Evolutionary conservation across 805 yeast genomes (phyloP).

Genomic region (Yamadazyma takamatsuzukensis): DNA sequence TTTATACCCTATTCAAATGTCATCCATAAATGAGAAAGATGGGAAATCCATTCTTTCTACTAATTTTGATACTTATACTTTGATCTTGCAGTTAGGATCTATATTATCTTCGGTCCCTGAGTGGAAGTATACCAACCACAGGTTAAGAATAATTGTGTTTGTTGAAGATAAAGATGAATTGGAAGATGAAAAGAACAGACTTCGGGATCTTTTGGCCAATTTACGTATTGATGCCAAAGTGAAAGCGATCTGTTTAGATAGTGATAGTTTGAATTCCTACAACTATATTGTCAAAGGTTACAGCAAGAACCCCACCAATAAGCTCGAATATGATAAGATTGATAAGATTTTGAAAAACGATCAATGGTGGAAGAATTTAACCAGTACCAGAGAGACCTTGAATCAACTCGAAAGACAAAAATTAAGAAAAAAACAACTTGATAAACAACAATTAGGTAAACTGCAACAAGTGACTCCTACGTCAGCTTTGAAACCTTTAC

Average conservation of each 20-base stretch:
- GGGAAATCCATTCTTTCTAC: slow-evolving; percentile 76
- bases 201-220: slow-evolving; percentile 61
- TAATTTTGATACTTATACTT: slow-evolving; percentile 92
- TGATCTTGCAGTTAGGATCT: slow-evolving; percentile 91
- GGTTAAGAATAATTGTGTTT: slow-evolving; percentile 78
- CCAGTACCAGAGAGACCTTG: slow-evolving; percentile 49
- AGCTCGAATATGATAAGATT: slow-evolving; percentile 38
- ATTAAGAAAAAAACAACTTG: slow-evolving; percentile 8
- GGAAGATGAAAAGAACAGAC: slow-evolving; percentile 62
- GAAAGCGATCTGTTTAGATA: slow-evolving; percentile 66
- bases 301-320: slow-evolving; percentile 27
- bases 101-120: slow-evolving; percentile 88
- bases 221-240: slow-evolving; percentile 81
- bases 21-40: slow-evolving; percentile 67
- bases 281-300: slow-evolving; percentile 75
- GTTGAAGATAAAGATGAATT: slow-evolving; percentile 76
- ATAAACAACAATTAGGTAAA: too few species aligned
- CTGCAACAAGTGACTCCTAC: too few species aligned
- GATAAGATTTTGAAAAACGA: slow-evolving; percentile 52
- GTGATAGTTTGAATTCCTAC: slow-evolving; percentile 56
- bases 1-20: slow-evolving; percentile 95
- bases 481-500: slow-evolving; percentile 7
- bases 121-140: slow-evolving; percentile 74
- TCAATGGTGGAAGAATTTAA: slow-evolving; percentile 82
- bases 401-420: slow-evolving; percentile 29